These are phyloP conservation scores for Sugiyamaella mastotermitis DNA, from an alignment of 805 yeast genomes.

Conservation along the genomic window DNA sequence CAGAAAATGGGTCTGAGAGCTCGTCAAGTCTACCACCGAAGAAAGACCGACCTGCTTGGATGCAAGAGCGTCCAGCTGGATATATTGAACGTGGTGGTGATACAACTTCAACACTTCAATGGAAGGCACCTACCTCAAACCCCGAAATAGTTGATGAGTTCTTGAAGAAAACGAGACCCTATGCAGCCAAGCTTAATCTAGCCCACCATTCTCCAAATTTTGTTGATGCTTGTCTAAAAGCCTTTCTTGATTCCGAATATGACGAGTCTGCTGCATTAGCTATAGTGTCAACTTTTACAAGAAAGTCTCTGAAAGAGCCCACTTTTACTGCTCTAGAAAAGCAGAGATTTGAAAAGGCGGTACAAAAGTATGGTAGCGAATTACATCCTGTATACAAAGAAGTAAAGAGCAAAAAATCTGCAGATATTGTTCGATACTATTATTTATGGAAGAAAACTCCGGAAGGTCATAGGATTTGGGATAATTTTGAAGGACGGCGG, in stretches of 20 bases:
- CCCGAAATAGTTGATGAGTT: constrained; percentile 43
- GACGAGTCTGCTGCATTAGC: constrained; percentile 45
- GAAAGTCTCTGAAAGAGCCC: constrained; percentile 68
- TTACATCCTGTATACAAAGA: constrained; percentile 63
- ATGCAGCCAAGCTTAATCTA: constrained; percentile 52
- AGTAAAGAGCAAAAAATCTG: constrained; percentile 66
- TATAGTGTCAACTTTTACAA: constrained; percentile 43
- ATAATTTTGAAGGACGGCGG: constrained; percentile 63
- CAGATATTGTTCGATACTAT: constrained; percentile 80
- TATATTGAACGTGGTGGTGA: constrained; percentile 81
- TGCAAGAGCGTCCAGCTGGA: constrained; percentile 73
- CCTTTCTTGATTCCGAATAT: constrained; percentile 47
- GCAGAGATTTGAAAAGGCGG: constrained; percentile 65
- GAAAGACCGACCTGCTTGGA: constrained; percentile 61
- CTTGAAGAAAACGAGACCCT: constrained; percentile 46
- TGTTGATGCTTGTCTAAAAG: constrained; percentile 62
- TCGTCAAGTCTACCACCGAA: constrained; percentile 19
- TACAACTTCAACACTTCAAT: constrained; percentile 52
- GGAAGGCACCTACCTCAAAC: constrained; percentile 38
- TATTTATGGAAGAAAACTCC: constrained; percentile 89
- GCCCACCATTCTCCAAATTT: constrained; percentile 72
- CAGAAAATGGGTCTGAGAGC: constrained; percentile 7
- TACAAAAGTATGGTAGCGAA: constrained; percentile 69
- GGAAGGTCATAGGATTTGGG: constrained; percentile 75
- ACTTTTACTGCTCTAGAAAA: constrained; percentile 61